Percentiles rank a stretch among this genome's conserved stretches.
These are phyloP conservation scores for Senecio squalidus DNA, from an alignment of 140 eudicot species.

Conservation along the genomic window DNA sequence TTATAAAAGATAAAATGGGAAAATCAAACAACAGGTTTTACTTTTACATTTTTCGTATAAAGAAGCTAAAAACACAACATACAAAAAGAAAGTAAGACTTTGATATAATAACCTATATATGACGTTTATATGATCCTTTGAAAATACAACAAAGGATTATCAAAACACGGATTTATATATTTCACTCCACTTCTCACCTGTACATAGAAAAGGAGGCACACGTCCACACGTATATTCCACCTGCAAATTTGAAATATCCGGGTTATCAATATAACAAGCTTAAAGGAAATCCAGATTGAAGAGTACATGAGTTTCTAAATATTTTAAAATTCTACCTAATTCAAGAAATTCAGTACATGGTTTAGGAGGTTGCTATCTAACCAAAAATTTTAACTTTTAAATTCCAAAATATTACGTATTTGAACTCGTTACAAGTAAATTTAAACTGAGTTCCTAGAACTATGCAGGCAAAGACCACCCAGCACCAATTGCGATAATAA, in stretches of 20 bases:
- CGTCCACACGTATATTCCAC: slow-evolving; percentile 14
- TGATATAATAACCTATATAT: slow-evolving; percentile 13
- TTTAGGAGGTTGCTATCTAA: not conserved
- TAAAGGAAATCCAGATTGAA: not conserved
- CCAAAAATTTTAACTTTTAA: too few species aligned
- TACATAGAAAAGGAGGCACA: slow-evolving; percentile 26
- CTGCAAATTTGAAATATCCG: slow-evolving; percentile 23
- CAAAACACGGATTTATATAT: slow-evolving; percentile 18
- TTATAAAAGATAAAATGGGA: not conserved
- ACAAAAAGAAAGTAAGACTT: slow-evolving; percentile 15
- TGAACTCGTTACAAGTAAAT: too few species aligned
- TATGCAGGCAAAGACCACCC: not conserved
- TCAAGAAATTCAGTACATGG: not conserved
- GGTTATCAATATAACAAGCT: slow-evolving; percentile 2
- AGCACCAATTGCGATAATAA: not conserved
- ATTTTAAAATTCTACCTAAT: not conserved
- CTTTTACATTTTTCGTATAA: slow-evolving; percentile 11
- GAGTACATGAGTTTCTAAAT: not conserved
- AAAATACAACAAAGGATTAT: slow-evolving; percentile 21
- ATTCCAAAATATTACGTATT: too few species aligned
- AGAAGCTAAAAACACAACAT: slow-evolving; percentile 12
- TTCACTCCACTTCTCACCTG: slow-evolving; percentile 23
- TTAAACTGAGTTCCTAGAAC: not conserved
- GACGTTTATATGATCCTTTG: slow-evolving; percentile 5
- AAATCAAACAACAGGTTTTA: not conserved